A percentile compares a stretch with the other conserved stretches of the same genome.
Evolutionary conservation across 1,139 yeast genomes (phyloP).

Genomic region (Blastobotrys petasosporus): DNA sequence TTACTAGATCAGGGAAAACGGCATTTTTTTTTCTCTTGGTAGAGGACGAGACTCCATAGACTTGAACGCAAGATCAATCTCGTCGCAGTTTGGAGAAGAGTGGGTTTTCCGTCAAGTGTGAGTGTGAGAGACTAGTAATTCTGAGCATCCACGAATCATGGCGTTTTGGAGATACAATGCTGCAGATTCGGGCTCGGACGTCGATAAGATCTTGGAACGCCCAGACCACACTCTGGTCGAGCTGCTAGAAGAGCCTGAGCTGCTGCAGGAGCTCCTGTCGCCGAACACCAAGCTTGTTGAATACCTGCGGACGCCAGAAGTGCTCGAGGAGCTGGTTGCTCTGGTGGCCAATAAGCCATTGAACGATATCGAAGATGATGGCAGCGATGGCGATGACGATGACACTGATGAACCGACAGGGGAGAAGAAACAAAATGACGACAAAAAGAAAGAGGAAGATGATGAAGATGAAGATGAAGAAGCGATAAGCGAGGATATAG

Average conservation of each 20-base stretch:
- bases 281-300: slow-evolving; percentile 79
- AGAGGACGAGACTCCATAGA: no score
- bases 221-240: slow-evolving; percentile 53
- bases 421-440: slow-evolving; percentile 7
- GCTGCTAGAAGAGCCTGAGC: slow-evolving; percentile 77
- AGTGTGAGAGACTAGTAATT: neutral
- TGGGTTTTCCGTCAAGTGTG: no score
- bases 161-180: slow-evolving; percentile 90
- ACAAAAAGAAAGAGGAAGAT: slow-evolving; percentile 1
- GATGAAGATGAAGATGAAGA: slow-evolving; percentile 4
- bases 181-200: slow-evolving; percentile 72
- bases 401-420: slow-evolving; percentile 9
- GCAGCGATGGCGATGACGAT: slow-evolving; percentile 22
- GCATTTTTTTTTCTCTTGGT: no score
- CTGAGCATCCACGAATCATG: slow-evolving; percentile 23
- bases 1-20: no score
- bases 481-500: slow-evolving; percentile 19
- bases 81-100: neutral
- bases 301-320: slow-evolving; percentile 68
- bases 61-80: no score
- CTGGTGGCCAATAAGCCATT: slow-evolving; percentile 49
- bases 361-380: slow-evolving; percentile 19
- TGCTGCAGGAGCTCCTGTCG: slow-evolving; percentile 74
- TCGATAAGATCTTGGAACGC: slow-evolving; percentile 64
- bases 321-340: slow-evolving; percentile 59